Evolutionary conservation across 805 yeast genomes (phyloP).

Genomic region (Saccharomycopsis sp.): DNA sequence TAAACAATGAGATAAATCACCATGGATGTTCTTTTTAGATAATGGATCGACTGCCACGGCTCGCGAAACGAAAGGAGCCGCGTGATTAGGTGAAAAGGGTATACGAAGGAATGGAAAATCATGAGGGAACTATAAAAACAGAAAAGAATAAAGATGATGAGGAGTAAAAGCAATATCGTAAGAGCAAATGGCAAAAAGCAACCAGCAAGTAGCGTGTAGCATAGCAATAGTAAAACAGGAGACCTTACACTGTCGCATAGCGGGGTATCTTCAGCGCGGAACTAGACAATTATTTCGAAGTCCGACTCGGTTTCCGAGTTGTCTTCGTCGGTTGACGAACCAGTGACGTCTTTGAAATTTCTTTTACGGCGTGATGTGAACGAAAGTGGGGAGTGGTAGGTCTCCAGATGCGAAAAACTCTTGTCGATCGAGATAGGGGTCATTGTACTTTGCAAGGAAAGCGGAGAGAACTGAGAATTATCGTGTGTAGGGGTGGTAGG

Average conservation of each 20-base stretch:
- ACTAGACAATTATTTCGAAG: conserved; percentile 5
- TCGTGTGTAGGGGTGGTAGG: neutral
- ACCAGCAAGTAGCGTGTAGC: too few species aligned
- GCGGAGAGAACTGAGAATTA: neutral
- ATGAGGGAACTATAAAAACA: neutral
- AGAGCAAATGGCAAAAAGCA: neutral
- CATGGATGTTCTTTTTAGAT: neutral
- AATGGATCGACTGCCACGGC: neutral
- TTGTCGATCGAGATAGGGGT: neutral
- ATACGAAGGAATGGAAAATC: neutral
- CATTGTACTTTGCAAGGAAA: neutral
- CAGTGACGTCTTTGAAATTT: conserved; percentile 3
- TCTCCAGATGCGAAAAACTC: neutral
- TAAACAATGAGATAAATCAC: too few species aligned
- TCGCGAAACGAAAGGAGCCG: neutral
- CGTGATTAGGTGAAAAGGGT: neutral
- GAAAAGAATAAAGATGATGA: neutral
- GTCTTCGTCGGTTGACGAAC: neutral
- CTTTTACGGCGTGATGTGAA: conserved; percentile 4
- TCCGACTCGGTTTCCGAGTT: conserved; percentile 5
- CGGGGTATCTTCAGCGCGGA: neutral
- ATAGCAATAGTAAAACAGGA: neutral
- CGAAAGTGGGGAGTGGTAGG: neutral
- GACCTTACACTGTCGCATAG: too few species aligned
- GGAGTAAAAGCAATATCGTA: neutral